Base-by-base conservation (phyloP, 345 rosid genomes). In the Hibiscus trionum region DNA sequence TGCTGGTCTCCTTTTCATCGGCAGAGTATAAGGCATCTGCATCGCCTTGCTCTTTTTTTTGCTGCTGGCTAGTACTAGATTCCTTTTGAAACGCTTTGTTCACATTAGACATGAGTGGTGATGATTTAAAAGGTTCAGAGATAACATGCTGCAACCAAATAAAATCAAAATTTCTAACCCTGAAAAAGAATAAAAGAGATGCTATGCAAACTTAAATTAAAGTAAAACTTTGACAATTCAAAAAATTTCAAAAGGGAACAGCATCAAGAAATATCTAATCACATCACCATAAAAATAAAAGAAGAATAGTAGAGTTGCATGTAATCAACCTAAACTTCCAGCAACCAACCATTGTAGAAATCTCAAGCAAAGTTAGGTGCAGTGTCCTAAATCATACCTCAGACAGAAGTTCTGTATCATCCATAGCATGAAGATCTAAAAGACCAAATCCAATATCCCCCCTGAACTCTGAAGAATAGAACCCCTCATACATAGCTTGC, bases 381-480 rank as follows among this genome's bases (percentile, higher is more conserved):
- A 27, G 27, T 35, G 56, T 44, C 70, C 62, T 57, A 37, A 73
- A 69, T 31, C 76, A 70, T 84, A 95, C 99, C 96, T 95, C 99
- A 19, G 96, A 89, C 35, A 95, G 85, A 84, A 95, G 97, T 83
- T 90, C 98, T 3, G 97, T 95, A 71, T 95, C 98, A 79, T 95
- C 99, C 98, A 95, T 88, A 49, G 97, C 94, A 79, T 95, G 98
- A 77, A 95, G 99, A 84, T 95, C 99, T 78, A 95, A 76, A 70
- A 95, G 94, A 63, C 99, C 99, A 76, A 96, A 97, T 75, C 98
- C 99, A 88, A 95, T 88, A 79, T 95, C 99, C 62, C 98, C 97
- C 82, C 98, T 87, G 68, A 95, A 89, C 50, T 95, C 99, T 0
- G 96, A 88, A 69, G 99, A 89, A 81, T 85, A 90, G 77, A 92